phyloP scores from a whole-genome alignment of 306 rosid genomes.

The Rosa chinensis region DNA sequence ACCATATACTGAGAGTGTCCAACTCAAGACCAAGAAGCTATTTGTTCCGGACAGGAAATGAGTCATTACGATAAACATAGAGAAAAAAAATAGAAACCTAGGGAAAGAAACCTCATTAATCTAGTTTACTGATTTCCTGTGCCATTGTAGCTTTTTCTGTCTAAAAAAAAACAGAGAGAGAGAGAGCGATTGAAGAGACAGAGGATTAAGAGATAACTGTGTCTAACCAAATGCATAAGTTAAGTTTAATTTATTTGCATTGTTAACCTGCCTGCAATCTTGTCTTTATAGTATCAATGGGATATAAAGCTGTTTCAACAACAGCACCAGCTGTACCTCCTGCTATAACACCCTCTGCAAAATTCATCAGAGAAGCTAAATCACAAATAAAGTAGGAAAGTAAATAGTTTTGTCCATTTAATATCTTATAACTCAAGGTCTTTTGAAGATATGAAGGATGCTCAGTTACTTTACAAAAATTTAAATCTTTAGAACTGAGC shows the following conservation, averaged over 20 bases:
- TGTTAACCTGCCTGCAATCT: constrained; percentile 81
- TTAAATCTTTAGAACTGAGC: not conserved
- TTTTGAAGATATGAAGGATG: not conserved
- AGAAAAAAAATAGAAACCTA: too few species aligned
- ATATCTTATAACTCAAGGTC: not conserved
- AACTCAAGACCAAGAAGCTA: not conserved
- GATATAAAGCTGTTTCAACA: constrained; percentile 94
- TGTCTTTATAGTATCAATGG: constrained; percentile 95
- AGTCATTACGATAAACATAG: too few species aligned
- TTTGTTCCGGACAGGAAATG: not conserved
- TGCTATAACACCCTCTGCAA: constrained; percentile 90
- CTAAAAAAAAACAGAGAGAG: not conserved
- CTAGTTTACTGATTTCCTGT: too few species aligned
- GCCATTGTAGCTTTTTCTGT: too few species aligned
- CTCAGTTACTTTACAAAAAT: not conserved
- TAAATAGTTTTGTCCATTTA: not conserved
- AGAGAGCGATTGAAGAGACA: not conserved
- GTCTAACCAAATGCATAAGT: not conserved
- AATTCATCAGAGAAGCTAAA: constrained; percentile 37
- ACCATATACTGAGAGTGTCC: not conserved
- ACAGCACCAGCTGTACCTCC: constrained; percentile 96
- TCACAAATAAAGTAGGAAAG: constrained; percentile 8
- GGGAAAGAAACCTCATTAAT: too few species aligned
- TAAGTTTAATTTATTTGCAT: not conserved
- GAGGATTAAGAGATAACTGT: not conserved